A percentile compares a stretch with the other conserved stretches of the same genome.
These are phyloP conservation scores for Fusarium sp. DNA, from an alignment of 2,329 filamentous ascomycete genomes.

Conservation along the genomic window DNA sequence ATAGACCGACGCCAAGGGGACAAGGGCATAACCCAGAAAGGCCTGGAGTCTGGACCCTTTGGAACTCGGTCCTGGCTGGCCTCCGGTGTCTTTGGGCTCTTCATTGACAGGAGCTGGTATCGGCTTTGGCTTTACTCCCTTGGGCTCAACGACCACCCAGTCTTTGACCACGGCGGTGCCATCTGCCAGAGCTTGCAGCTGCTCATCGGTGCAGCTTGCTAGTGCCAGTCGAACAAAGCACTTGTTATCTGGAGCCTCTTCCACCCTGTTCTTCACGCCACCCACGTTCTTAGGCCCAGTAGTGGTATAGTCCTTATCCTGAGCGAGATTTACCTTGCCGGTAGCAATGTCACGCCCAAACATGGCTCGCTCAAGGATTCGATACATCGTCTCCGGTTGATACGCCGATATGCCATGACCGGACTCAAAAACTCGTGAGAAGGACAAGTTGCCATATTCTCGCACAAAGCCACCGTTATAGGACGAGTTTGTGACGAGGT, in stretches of 20 bases:
- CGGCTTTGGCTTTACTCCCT: constrained; percentile 12
- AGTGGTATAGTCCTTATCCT: constrained; percentile 55
- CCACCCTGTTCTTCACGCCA: constrained; percentile 66
- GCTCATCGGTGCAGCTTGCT: constrained; percentile 58
- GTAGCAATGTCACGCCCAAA: constrained; percentile 67
- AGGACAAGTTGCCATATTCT: constrained; percentile 80
- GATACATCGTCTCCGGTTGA: constrained; percentile 69
- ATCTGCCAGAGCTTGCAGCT: constrained; percentile 35
- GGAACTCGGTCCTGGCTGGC: neutral
- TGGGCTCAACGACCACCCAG: constrained; percentile 37
- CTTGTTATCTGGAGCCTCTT: constrained; percentile 61
- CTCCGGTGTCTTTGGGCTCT: neutral
- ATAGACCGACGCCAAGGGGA: neutral
- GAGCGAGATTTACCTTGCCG: constrained; percentile 60
- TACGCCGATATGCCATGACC: constrained; percentile 74
- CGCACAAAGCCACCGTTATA: constrained; percentile 81
- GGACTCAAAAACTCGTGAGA: constrained; percentile 75
- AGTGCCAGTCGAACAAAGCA: constrained; percentile 71
- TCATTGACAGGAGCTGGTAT: neutral
- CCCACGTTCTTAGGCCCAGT: constrained; percentile 65
- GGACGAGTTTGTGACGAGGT: constrained; percentile 75
- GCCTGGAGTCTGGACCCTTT: neutral
- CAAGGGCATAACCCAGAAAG: neutral
- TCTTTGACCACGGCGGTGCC: constrained; percentile 40
- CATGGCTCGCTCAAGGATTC: constrained; percentile 72